Evolutionary conservation across 164 flowering plant genomes (phyloP), one percentile per base, ranked within the genome.

Genomic region (Nelumbo lutea): DNA sequence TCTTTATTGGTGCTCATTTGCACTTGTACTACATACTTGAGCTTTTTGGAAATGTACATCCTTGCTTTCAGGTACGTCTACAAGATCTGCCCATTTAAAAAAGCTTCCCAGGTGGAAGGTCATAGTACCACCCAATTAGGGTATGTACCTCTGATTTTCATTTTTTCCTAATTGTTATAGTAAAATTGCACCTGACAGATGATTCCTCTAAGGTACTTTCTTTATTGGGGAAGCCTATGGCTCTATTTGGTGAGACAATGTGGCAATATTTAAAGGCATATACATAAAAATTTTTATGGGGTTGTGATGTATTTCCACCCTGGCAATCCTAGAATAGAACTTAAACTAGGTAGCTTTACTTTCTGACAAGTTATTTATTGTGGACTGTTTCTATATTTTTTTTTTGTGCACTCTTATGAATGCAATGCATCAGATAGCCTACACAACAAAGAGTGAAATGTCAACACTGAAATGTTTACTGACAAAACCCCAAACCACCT

Each of bases 91-190:
- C 96, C 99, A 52, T 96, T 75, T 74, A 90, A 93, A 77, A 80
- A 93, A 81, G 97, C 99, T 77, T 81, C 97, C 71, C 99, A 96
- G 76, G 83, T 70, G 62, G 99, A 96, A 83, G 95, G 95, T 66
- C 85, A 93, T 68, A 73, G 90, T 57, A 77, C 81, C 39, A 93
- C 99, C 66, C 85, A 81, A 52, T 73, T 93, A 77, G 99, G 99
- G 97, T 90, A 83, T 38, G 87, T 73, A 9, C 38, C 44, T 45
- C 1, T 59, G 8, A 13, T 45, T n/a, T 40, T 8, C 53, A n/a
- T 55, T 44, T 58, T 66, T 27, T 67, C 38, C 50, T 40, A n/a
- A 43, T 52, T 46, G 15, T 48, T 13, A 64, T 50, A 9, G 6
- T 11, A 5, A 15, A 44, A 55, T 27, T 48, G 40, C 14, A 44